Percentiles rank a stretch among this genome's conserved stretches.
Conservation (phyloP, 208 protist species). For the Vickermania spadyakhi region DNA sequence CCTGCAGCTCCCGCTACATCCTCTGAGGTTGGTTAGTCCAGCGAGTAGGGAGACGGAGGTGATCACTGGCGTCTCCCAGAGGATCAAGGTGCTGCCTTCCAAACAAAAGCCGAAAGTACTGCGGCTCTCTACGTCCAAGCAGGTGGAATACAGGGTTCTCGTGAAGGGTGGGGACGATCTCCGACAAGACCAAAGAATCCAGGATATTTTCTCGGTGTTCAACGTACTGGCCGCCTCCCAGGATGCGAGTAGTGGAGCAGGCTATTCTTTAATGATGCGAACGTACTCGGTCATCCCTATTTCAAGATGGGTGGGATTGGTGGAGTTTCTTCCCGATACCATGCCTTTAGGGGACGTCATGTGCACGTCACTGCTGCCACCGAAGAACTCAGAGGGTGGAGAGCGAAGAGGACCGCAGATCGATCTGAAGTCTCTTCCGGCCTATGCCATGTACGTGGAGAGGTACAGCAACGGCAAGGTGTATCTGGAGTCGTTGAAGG, state of each 20-base stretch:
- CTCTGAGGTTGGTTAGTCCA: not conserved
- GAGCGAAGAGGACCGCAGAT: not conserved
- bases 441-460: not conserved
- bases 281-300: conserved; percentile 89
- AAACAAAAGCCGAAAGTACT: conserved; percentile 84
- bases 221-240: conserved; percentile 24
- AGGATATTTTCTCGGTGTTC: conserved; percentile 86
- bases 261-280: conserved; percentile 34
- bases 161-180: conserved; percentile 94
- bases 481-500: not conserved
- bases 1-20: not conserved
- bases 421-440: not conserved
- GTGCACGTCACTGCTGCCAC: not conserved
- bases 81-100: conserved; percentile 72
- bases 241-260: no score
- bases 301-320: conserved; percentile 69
- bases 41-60: not conserved
- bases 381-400: not conserved
- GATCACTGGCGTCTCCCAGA: conserved; percentile 37
- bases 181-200: conserved; percentile 87
- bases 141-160: conserved; percentile 65
- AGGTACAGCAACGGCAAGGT: not conserved
- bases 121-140: conserved; percentile 69
- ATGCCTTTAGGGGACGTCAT: conserved; percentile 51
- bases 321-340: conserved; percentile 88